Evolutionary conservation across 805 yeast genomes (phyloP).

Genomic region (Zygoascus ofunaensis): DNA sequence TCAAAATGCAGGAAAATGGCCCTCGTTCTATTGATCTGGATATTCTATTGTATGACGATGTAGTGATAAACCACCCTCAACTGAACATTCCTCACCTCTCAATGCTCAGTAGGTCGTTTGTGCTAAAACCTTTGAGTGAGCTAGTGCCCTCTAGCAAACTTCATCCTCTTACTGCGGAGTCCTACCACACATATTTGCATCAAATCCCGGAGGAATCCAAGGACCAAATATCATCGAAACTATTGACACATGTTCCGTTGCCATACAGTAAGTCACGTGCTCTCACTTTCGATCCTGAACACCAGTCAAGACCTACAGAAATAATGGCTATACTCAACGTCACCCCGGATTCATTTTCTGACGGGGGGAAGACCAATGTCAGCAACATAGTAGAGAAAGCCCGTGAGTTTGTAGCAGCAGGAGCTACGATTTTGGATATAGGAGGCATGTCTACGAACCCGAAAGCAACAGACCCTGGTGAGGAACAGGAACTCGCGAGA

Average conservation of each 20-base stretch:
- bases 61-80: constrained; percentile 45
- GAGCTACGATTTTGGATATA: constrained; percentile 75
- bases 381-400: constrained; percentile 40
- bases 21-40: constrained; percentile 90
- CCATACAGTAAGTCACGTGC: constrained; percentile 18
- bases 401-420: constrained; percentile 41
- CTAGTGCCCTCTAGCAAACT: constrained; percentile 52
- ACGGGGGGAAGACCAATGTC: constrained; percentile 52
- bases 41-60: constrained; percentile 59
- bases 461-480: constrained; percentile 52
- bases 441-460: constrained; percentile 97
- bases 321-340: constrained; percentile 84
- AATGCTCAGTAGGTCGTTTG: constrained; percentile 86
- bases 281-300: constrained; percentile 38
- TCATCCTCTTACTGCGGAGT: constrained; percentile 85
- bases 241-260: constrained; percentile 17
- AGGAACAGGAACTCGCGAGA: constrained; percentile 58
- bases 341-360: constrained; percentile 94
- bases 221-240: constrained; percentile 20
- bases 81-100: constrained; percentile 78
- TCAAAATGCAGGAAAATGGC: constrained; percentile 77
- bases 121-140: constrained; percentile 80
- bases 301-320: constrained; percentile 42
- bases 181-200: constrained; percentile 56
- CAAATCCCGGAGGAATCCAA: constrained; percentile 37